Conservation (phyloP, 2,329 filamentous ascomycete genomes). For the Penicillium polonicum region DNA sequence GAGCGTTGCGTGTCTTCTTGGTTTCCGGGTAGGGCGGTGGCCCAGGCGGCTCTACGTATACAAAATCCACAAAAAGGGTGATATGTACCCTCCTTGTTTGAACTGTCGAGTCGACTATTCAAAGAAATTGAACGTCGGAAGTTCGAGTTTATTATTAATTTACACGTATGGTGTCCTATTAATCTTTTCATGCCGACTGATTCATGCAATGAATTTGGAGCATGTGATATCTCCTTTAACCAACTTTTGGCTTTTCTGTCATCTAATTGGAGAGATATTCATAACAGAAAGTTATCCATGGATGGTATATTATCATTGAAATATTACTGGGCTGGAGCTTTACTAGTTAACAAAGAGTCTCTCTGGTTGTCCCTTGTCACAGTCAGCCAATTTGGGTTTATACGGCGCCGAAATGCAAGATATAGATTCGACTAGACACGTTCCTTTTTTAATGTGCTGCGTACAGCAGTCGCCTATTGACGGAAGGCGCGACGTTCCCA, state of each 20-base stretch:
- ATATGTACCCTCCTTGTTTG: neutral
- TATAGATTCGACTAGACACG: too few relatives aligned
- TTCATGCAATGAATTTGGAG: neutral
- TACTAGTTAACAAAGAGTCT: neutral
- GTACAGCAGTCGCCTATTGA: too few relatives aligned
- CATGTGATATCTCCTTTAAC: neutral
- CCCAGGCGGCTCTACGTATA: conserved; percentile 14
- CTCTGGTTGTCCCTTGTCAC: neutral
- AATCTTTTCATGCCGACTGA: neutral
- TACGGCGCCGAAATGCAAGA: too few relatives aligned
- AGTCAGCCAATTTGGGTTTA: too few relatives aligned
- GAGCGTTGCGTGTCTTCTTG: conserved; percentile 25
- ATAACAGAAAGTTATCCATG: too few relatives aligned
- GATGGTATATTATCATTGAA: neutral
- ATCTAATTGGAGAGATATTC: neutral
- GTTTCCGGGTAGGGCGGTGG: conserved; percentile 20
- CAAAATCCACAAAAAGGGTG: conserved; percentile 4
- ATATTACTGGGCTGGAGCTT: too few relatives aligned
- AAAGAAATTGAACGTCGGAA: neutral
- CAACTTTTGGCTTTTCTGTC: neutral
- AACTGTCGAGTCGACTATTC: neutral
- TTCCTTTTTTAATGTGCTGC: too few relatives aligned
- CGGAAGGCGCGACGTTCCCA: too few relatives aligned
- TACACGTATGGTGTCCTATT: neutral
- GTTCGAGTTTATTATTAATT: neutral